These are phyloP conservation scores for Daldinia decipiens DNA, from an alignment of 495 filamentous ascomycete species.

Conservation along the genomic window DNA sequence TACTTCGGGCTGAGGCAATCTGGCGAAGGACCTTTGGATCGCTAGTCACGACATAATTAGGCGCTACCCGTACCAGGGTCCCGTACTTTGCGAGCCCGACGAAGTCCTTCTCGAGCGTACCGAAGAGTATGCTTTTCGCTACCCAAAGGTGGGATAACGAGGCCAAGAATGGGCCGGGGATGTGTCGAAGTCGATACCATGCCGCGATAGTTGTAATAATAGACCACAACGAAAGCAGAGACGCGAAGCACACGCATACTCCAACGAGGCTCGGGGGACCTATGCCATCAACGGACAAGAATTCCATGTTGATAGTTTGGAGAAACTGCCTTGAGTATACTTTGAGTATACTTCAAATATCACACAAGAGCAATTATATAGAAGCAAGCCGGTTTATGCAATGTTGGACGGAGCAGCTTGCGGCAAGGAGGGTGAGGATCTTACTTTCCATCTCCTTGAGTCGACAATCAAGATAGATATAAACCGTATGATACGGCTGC, in stretches of 20 bases:
- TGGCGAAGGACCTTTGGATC: neutral
- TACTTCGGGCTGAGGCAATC: neutral
- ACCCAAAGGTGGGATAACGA: neutral
- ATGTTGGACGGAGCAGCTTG: neutral
- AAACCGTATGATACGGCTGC: no score
- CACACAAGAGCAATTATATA: neutral
- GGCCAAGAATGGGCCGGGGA: neutral
- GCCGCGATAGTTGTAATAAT: neutral
- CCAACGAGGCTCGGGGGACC: neutral
- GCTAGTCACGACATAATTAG: neutral
- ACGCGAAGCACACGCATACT: neutral
- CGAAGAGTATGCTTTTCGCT: neutral
- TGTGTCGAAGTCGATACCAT: constrained; percentile 2
- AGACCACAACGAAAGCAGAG: neutral
- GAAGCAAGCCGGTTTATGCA: neutral
- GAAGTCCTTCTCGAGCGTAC: neutral
- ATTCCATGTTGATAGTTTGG: neutral
- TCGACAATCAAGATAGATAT: no score
- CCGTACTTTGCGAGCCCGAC: neutral
- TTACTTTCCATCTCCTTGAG: neutral
- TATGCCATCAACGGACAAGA: neutral
- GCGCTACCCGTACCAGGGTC: neutral
- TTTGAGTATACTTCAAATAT: neutral
- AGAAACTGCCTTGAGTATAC: neutral
- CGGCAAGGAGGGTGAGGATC: neutral